Evolutionary conservation across 768 basidiomycete species (phyloP), one percentile per base, ranked within the genome.

Genomic region (Saitozyma podzolica): DNA sequence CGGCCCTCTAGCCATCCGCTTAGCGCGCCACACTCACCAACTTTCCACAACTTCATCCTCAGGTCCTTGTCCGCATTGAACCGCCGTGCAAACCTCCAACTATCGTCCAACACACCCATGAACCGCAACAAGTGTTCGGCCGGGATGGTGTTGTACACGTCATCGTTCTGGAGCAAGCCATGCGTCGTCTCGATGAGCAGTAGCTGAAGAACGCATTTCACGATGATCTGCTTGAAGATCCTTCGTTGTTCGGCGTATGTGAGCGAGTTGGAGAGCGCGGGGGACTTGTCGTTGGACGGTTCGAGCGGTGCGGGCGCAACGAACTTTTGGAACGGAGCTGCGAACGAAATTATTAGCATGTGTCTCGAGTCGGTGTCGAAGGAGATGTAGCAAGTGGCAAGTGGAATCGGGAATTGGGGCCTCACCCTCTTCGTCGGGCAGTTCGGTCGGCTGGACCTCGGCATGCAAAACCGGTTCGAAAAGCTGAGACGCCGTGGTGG

Each of bases 51-150:
- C 5, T 91, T 93, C 51, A 92, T 97, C 13, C 96, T 86, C 41
- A 99, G 84, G 54, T 98, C 96, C 82, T 95, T 96, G 79, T 98
- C 93, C 55, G 96, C 96, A 75, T 99, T 99, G 83, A 99, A 99
- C 80, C 87, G 86, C 60, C 94, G 86, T 10, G 96, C 96, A 73
- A 99, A 99, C 75, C 92, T 91, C 82, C 98, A 99, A 70, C 92
- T 94, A 70, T 98, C 92, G 78, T 96, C 92, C 56, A 99, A 84
- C 17, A 94, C 91, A 43, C 89, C 89, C 91, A 97, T 96, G 79
- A 99, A 84, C 45, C 90, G 87, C 64, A 99, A 83, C 11, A 99
- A 83, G 72, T 97, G 92, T 65, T 92, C 89, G 0, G 96, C 91
- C 43, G 96, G 96, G 70, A 98, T 98, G 4, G 89, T 91, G 51